Evolutionary conservation across 768 basidiomycete species (phyloP), one percentile per base, ranked within the genome.

Genomic region (Leucosporidium yakuticum): DNA sequence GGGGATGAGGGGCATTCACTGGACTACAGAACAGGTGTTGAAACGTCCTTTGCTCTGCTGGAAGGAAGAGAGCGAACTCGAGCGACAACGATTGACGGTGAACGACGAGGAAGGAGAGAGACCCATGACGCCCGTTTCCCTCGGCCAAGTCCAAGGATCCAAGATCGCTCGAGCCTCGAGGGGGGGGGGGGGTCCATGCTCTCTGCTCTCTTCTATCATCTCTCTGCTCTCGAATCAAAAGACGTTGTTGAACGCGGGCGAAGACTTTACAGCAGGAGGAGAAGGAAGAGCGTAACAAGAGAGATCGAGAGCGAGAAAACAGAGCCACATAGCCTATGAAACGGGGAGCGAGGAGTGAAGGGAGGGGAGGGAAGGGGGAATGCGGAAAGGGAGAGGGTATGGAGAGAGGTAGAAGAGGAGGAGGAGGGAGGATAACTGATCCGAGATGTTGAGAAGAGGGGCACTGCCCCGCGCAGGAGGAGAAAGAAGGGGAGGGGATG

Each of bases 241-340:
- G 2, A 44, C 17, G 39, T 12, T 44, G 11, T 44, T 54, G 53
- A 54, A 32, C 23, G 32, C 29, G 29, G 20, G n/a, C n/a, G n/a
- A 57, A 60, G 20, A 60, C 21, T 44, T 25, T 36, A 60, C 36
- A 39, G 58, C 36, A 44, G 39, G 5, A 25, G 58, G 23, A 19
- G 56, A 34, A 58, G 34, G 56, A 58, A n/a, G 25, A 48, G 59
- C 25, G 59, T 23, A 60, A 44, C 23, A 29, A 19, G 59, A 47
- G 25, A 27, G 27, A 44, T 14, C n/a, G 19, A 48, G 59, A 27
- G 23, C 14, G 49, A 25, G 49, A 29, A 21, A 59, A 27, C 4
- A 32, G 12, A 27, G 57, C 19, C 25, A 36, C 36, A 27, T 27
- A 23, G 14, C n/a, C 58, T n/a, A 60, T 21, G 36, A 27, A 60